These are phyloP conservation scores for Fusarium liriodendri DNA, from an alignment of 2,329 filamentous ascomycete species.

Conservation along the genomic window DNA sequence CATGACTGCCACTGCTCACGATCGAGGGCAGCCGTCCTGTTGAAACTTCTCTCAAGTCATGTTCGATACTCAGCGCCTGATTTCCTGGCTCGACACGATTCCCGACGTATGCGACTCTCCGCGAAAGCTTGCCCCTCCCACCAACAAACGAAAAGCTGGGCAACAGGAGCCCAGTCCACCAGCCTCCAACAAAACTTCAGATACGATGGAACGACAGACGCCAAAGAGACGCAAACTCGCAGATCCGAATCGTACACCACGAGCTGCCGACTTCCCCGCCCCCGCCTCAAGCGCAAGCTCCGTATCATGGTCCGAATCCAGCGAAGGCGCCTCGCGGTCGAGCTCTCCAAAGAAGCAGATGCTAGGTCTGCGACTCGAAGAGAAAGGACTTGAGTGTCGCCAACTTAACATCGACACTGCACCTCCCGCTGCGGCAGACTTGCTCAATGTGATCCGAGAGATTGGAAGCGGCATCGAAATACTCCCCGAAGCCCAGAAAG, in stretches of 20 bases:
- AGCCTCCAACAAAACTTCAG: neutral
- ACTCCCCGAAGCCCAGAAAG: neutral
- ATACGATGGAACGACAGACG: neutral
- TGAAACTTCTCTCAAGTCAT: neutral
- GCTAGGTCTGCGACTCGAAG: conserved; percentile 12
- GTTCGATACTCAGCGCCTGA: neutral
- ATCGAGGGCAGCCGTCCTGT: neutral
- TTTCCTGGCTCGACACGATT: conserved; percentile 2
- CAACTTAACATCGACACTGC: conserved; percentile 3
- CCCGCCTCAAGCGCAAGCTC: neutral
- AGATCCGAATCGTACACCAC: conserved; percentile 1
- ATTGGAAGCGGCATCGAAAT: conserved; percentile 23
- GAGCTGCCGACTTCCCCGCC: neutral
- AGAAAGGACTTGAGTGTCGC: conserved; percentile 19
- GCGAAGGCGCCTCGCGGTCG: conserved; percentile 17
- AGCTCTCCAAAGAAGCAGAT: conserved; percentile 32
- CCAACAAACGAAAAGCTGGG: conserved; percentile 6
- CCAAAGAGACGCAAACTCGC: neutral
- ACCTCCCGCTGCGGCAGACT: neutral
- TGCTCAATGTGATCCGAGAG: conserved; percentile 19
- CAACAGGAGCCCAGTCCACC: neutral
- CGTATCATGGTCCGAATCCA: conserved; percentile 18
- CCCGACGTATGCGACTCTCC: conserved; percentile 3
- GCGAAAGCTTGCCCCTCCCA: neutral
- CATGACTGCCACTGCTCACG: neutral